Percentiles rank a stretch among this genome's conserved stretches.
Conservation (phyloP, 2,329 filamentous ascomycete genomes). For the Tolypocladium tundrense region DNA sequence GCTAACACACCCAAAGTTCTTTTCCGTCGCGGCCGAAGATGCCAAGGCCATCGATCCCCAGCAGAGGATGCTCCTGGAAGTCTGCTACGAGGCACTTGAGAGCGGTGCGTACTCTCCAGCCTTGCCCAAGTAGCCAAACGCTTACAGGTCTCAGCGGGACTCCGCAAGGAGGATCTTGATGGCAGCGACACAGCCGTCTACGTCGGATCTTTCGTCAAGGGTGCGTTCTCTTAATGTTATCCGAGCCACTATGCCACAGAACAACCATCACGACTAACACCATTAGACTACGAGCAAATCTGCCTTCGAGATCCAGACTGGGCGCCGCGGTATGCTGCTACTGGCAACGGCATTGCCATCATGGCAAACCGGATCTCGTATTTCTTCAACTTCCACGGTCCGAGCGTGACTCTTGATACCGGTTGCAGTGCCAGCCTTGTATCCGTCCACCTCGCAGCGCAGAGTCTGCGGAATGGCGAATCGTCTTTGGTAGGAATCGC, state of each 20-base stretch:
- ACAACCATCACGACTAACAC: background rate
- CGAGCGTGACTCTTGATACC: slow-evolving; percentile 48
- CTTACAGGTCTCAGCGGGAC: slow-evolving; percentile 24
- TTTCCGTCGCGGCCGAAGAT: slow-evolving; percentile 37
- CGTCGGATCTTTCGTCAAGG: slow-evolving; percentile 41
- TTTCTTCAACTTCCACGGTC: slow-evolving; percentile 43
- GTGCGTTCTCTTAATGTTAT: slow-evolving; percentile 11
- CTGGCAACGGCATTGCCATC: slow-evolving; percentile 41
- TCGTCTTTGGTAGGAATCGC: slow-evolving; percentile 23
- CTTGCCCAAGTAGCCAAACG: background rate
- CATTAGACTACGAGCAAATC: slow-evolving; percentile 37
- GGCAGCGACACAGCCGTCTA: slow-evolving; percentile 37
- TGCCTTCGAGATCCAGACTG: slow-evolving; percentile 39
- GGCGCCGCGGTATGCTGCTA: slow-evolving; percentile 40
- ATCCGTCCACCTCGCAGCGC: slow-evolving; percentile 41
- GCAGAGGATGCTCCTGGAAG: slow-evolving; percentile 40
- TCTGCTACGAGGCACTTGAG: slow-evolving; percentile 39
- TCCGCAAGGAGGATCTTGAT: slow-evolving; percentile 30
- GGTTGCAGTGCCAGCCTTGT: slow-evolving; percentile 48
- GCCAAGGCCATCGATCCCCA: slow-evolving; percentile 44
- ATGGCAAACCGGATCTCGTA: slow-evolving; percentile 47
- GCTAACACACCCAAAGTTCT: slow-evolving; percentile 31
- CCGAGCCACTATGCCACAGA: background rate
- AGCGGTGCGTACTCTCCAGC: slow-evolving; percentile 24
- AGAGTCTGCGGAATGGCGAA: slow-evolving; percentile 35